Base-by-base conservation (phyloP, 768 basidiomycete species). In the Mycena vitilis region DNA sequence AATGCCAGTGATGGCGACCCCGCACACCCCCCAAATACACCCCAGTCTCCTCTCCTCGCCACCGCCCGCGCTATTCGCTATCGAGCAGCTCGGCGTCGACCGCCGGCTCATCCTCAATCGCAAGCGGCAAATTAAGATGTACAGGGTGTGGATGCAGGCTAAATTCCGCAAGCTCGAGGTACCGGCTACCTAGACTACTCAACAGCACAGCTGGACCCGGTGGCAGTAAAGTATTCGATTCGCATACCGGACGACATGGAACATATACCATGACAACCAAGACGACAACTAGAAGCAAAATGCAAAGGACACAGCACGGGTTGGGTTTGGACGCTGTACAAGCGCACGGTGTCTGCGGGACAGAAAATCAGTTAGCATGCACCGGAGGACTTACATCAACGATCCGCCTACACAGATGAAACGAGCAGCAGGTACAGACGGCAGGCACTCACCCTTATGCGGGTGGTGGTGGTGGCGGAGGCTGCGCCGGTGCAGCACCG, bases 91-190 rank as follows among this genome's bases (percentile, higher is more conserved):
- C 2, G 96, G 95, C 2, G 88, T 96, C 8, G 98, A 99, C 81
- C 84, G 96, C 9, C 86, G 98, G 49, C 80, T 99, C 63, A 84
- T 99, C 51, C 91, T 99, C 60, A 99, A 99, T 75, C 86, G 98
- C 53, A 98, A 98, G 80, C 84, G 94, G 66, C 93, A 96, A 80
- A 81, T 98, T 58, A 97, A 97, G 79, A 99, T 99, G 98, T 98
- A 97, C 77, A 85, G 98, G 53, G 92, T 96, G 0, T 97, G 95
- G 95, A 89, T 96, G 90, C 95, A 96, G 79, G 94, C 88, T 0
- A 92, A 91, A 75, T 95, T 95, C 75, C 82, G 83, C 66, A 93
- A 91, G 76, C 45, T 84, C 52, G 57, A 40, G 2, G 40, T 40
- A 40, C 40, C 34, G 16, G 36, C 12, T n/a, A 23, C 20, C 47